Base-by-base conservation (phyloP, 495 filamentous ascomycete genomes). In the Aspergillus affinis region DNA sequence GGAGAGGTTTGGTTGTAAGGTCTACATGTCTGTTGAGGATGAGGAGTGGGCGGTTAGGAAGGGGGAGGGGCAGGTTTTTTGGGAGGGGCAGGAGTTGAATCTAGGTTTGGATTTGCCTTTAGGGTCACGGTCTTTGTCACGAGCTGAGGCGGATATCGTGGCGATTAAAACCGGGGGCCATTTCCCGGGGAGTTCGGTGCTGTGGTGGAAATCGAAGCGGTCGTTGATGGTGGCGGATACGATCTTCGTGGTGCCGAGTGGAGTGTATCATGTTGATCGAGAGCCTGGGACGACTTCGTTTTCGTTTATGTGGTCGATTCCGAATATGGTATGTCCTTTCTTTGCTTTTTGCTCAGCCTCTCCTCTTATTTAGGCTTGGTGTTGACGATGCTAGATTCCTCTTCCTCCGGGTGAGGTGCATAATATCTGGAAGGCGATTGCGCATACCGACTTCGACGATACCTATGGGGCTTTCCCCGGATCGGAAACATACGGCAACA, bases 271-370 rank as follows among this genome's bases (percentile, higher is more conserved):
- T 71, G 55, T 67, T 67, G 23, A 86, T 85, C 76, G 87, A 21
- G 82, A 78, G 4, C 59, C 71, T 6, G 86, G 82, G 0, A 82
- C 85, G 57, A 86, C 81, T 8, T 83, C 78, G 45, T 93, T 82
- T 70, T 68, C 83, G 4, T 92, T 93, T 72, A 86, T 89, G 86
- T 92, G 86, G 86, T 88, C 84, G 19, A 87, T 88, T 65, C 90
- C 90, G 4, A 92, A 93, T 69, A 86, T 88, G 83, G 77, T 86
- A 77, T 54, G 63, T 69, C 30, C 30, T 19, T 51, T 9, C 15
- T 21, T 50, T n/a, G n/a, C n/a, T n/a, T n/a, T n/a, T n/a, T n/a
- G n/a, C n/a, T 26, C 30, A 7, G 7, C 7, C 6, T 32, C 6
- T 51, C 47, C 19, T 62, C 12, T n/a, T n/a, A 13, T 45, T 12